Evolutionary conservation across 306 rosid species (phyloP), one percentile per base, ranked within the genome.

Genomic region (Quercus dentata): DNA sequence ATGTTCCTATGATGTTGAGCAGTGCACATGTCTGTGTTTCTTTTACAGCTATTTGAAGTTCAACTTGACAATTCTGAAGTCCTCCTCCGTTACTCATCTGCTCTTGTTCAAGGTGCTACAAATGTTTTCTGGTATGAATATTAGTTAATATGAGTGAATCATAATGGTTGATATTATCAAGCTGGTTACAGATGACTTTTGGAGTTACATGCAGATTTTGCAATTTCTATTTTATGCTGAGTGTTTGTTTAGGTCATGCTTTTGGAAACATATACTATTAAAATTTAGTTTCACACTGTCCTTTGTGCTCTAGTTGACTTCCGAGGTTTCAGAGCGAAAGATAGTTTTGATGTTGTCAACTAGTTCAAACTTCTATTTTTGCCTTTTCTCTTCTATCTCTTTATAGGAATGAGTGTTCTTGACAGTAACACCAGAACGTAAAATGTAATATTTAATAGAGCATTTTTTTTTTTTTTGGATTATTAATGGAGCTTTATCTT

Each of bases 41-140:
- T 44, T 80, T 57, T 81, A 82, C 97, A 96, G 99, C 85, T 96
- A 78, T 96, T 96, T 91, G 97, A 96, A 87, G 92, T 80, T 71
- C 91, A 96, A 74, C 85, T 93, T 71, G 94, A 89, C 79, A 88
- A 88, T 69, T 88, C 93, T 38, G 99, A 96, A 74, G 97, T 93
- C 74, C 98, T 93, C 67, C 98, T 96, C 68, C 98, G 98, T 52
- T 91, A 91, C 85, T 93, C 99, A 74, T 91, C 97, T 82, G 99
- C 99, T 80, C 91, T 96, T 87, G 94, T 91, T 87, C 92, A 96
- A 91, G 99, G 99, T 76, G 97, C 97, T 80, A 88, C 97, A 74
- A 87, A 93, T 85, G 90, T 91, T 83, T 96, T 93, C 93, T 96
- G 99, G 99, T 96, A 93, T n/a, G 92, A 78, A 46, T 77, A 44